Percentiles rank a stretch among this genome's conserved stretches.
These are phyloP conservation scores for Phalaenopsis hybrid DNA, from an alignment of 116 monocot genomes.

Conservation along the genomic window DNA sequence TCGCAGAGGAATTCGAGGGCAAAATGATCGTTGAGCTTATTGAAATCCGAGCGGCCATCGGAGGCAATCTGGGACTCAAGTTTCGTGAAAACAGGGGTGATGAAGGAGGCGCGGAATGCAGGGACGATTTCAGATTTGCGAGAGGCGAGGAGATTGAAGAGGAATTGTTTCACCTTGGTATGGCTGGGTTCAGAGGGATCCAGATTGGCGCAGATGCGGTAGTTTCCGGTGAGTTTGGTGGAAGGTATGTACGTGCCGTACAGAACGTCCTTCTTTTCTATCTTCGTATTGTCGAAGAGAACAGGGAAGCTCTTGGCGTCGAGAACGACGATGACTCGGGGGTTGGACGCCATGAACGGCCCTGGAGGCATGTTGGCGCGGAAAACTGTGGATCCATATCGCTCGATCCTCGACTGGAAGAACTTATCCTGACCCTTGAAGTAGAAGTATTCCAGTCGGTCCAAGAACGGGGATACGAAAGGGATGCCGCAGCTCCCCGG, in stretches of 20 bases:
- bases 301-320: constrained; percentile 17
- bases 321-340: constrained; percentile 1
- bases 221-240: constrained; percentile 9
- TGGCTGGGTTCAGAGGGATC: constrained; percentile 12
- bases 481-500: constrained; percentile 13
- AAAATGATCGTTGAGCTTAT: not conserved
- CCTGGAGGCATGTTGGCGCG: constrained; percentile 15
- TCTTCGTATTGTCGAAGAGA: constrained; percentile 14
- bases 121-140: constrained; percentile 6
- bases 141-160: constrained; percentile 4
- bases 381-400: constrained; percentile 11
- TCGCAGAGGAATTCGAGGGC: constrained; percentile 6
- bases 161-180: not conserved
- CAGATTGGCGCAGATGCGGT: constrained; percentile 13
- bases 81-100: not conserved
- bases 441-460: constrained; percentile 15
- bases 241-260: constrained; percentile 10
- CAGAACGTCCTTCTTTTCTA: constrained; percentile 4
- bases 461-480: constrained; percentile 10
- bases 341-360: constrained; percentile 9
- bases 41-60: not conserved
- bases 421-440: not conserved
- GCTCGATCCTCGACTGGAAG: constrained; percentile 2
- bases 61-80: not conserved
- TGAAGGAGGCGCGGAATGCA: constrained; percentile 1